Conservation (phyloP, 805 yeast genomes). For the Yamadazyma paraphyllophila region DNA sequence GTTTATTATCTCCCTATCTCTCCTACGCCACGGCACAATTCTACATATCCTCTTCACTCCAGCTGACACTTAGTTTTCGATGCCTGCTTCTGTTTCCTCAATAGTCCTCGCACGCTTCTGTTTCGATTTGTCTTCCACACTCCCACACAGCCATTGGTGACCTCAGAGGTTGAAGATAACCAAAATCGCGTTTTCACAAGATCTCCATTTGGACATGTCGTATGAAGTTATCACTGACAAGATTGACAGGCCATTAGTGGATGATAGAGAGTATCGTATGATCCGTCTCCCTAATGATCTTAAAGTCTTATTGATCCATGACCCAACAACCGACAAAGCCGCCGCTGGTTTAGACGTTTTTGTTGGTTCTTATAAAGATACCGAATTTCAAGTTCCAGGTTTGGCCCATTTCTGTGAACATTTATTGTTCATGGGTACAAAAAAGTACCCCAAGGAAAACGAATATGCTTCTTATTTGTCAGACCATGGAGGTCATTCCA, state of each 20-base stretch:
- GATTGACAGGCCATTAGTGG: slow-evolving; percentile 52
- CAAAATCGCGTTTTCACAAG: slow-evolving; percentile 5
- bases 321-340: slow-evolving; percentile 67
- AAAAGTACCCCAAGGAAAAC: slow-evolving; percentile 71
- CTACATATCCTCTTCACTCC: too few relatives aligned
- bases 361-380: slow-evolving; percentile 75
- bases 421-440: slow-evolving; percentile 75
- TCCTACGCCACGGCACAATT: too few relatives aligned
- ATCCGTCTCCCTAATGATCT: slow-evolving; percentile 53
- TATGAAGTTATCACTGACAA: slow-evolving; percentile 27
- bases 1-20: too few relatives aligned
- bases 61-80: too few relatives aligned
- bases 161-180: not conserved
- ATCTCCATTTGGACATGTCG: slow-evolving; percentile 2
- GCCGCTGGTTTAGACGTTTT: slow-evolving; percentile 80
- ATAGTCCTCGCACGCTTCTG: too few relatives aligned
- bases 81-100: too few relatives aligned
- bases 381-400: slow-evolving; percentile 57
- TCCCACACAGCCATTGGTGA: not conserved
- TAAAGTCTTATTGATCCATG: slow-evolving; percentile 62
- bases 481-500: slow-evolving; percentile 83
- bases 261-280: slow-evolving; percentile 75
- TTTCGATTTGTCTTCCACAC: not conserved
- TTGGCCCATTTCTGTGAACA: slow-evolving; percentile 72
- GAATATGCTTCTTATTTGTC: slow-evolving; percentile 73